These are phyloP conservation scores for Metschnikowia noctiluminum DNA, from an alignment of 805 yeast genomes.

Conservation along the genomic window DNA sequence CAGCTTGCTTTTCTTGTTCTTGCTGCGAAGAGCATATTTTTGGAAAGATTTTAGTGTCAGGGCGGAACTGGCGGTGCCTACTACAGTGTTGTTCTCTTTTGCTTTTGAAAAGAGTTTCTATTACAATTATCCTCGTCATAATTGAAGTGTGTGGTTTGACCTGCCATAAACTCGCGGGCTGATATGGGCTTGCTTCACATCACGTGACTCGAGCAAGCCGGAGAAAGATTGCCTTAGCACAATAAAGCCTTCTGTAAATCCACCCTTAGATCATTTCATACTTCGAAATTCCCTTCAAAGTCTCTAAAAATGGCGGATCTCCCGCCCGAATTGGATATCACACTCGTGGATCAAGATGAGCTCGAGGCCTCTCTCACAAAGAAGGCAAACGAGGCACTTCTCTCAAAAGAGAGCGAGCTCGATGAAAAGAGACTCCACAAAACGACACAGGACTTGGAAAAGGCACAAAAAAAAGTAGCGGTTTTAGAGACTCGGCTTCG, in stretches of 20 bases:
- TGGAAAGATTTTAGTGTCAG: too few species aligned
- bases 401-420: slow-evolving; percentile 61
- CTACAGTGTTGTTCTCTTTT: too few species aligned
- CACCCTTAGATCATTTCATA: background rate
- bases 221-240: background rate
- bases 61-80: too few species aligned
- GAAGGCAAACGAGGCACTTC: slow-evolving; percentile 62
- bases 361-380: slow-evolving; percentile 72
- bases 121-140: too few species aligned
- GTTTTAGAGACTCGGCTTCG: slow-evolving; percentile 47
- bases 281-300: background rate
- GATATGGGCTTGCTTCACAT: background rate
- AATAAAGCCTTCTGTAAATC: too few species aligned
- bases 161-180: too few species aligned
- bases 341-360: slow-evolving; percentile 72
- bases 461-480: slow-evolving; percentile 41
- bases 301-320: background rate
- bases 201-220: background rate
- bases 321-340: slow-evolving; percentile 11
- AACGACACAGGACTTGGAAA: slow-evolving; percentile 47
- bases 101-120: too few species aligned
- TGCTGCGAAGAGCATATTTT: too few species aligned
- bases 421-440: slow-evolving; percentile 77
- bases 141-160: too few species aligned
- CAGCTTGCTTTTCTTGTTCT: too few species aligned